These are phyloP conservation scores for Fusarium multiceps DNA, from an alignment of 2,329 filamentous ascomycete genomes.

Conservation along the genomic window DNA sequence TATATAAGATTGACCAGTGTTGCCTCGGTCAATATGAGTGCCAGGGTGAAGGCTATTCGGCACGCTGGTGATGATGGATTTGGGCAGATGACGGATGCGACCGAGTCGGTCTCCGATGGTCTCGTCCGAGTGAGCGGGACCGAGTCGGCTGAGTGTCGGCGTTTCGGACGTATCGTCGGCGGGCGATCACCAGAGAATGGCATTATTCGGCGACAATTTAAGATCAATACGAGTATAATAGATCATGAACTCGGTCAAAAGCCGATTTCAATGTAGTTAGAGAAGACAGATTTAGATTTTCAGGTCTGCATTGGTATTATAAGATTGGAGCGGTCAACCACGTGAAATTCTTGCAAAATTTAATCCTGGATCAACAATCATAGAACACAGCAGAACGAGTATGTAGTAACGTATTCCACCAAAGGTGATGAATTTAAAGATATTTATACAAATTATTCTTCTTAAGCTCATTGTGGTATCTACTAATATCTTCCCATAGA, in stretches of 20 bases:
- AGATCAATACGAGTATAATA: too few relatives aligned
- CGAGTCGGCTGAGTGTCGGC: not conserved
- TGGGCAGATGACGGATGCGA: not conserved
- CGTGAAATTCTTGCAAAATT: too few relatives aligned
- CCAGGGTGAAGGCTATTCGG: not conserved
- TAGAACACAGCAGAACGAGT: too few relatives aligned
- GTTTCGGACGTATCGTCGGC: conserved; percentile 1
- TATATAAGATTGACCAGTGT: not conserved
- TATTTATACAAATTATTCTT: too few relatives aligned
- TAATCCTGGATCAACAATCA: too few relatives aligned
- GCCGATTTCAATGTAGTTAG: accelerated
- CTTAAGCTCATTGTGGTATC: accelerated
- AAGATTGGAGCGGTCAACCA: too few relatives aligned
- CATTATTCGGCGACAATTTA: not conserved
- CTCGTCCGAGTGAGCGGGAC: conserved; percentile 25
- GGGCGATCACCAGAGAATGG: not conserved
- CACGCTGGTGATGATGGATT: not conserved
- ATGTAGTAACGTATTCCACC: too few relatives aligned
- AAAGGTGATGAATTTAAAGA: too few relatives aligned
- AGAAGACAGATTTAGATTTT: too few relatives aligned
- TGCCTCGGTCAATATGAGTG: not conserved
- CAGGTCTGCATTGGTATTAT: too few relatives aligned
- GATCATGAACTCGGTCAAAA: too few relatives aligned
- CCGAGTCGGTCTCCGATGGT: conserved; percentile 13
- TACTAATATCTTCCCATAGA: accelerated